These are phyloP conservation scores for Coniophora puteana DNA, from an alignment of 1,284 basidiomycete species.

Conservation along the genomic window DNA sequence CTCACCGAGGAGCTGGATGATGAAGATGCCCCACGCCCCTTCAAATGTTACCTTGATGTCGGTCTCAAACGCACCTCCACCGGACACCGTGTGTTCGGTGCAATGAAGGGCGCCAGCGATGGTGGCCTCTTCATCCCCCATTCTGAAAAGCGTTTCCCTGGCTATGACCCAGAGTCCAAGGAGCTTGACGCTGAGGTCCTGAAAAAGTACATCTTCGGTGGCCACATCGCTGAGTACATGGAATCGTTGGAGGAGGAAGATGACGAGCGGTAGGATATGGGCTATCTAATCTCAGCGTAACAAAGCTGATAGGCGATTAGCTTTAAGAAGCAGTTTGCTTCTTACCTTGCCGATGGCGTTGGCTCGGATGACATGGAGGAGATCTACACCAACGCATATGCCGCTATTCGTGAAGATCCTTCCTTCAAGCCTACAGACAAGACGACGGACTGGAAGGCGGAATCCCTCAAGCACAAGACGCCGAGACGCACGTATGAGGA, in stretches of 20 bases:
- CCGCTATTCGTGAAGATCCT: slow-evolving; percentile 95
- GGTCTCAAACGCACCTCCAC: slow-evolving; percentile 98
- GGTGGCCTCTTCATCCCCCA: slow-evolving; percentile 99
- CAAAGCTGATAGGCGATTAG: slow-evolving; percentile 37
- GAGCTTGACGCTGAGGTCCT: slow-evolving; percentile 92
- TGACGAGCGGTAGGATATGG: slow-evolving; percentile 89
- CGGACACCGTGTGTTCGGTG: slow-evolving; percentile 97
- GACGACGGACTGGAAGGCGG: slow-evolving; percentile 89
- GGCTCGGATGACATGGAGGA: slow-evolving; percentile 98
- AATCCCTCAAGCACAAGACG: slow-evolving; percentile 74
- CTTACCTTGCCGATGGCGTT: slow-evolving; percentile 93
- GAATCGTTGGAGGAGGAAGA: slow-evolving; percentile 99
- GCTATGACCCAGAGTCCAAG: slow-evolving; percentile 94
- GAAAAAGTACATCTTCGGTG: slow-evolving; percentile 98
- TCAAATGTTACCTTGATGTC: slow-evolving; percentile 99
- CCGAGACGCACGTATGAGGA: slow-evolving; percentile 76
- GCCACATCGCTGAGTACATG: slow-evolving; percentile 99
- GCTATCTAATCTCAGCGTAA: background rate
- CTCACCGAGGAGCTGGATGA: slow-evolving; percentile 85
- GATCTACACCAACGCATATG: slow-evolving; percentile 87
- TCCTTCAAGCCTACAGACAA: slow-evolving; percentile 91
- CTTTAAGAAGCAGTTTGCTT: slow-evolving; percentile 98
- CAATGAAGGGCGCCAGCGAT: slow-evolving; percentile 98
- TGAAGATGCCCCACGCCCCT: slow-evolving; percentile 94
- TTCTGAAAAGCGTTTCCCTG: slow-evolving; percentile 98